Evolutionary conservation across 148 eudicot species (phyloP).

Genomic region (Fagopyrum homotropicum): DNA sequence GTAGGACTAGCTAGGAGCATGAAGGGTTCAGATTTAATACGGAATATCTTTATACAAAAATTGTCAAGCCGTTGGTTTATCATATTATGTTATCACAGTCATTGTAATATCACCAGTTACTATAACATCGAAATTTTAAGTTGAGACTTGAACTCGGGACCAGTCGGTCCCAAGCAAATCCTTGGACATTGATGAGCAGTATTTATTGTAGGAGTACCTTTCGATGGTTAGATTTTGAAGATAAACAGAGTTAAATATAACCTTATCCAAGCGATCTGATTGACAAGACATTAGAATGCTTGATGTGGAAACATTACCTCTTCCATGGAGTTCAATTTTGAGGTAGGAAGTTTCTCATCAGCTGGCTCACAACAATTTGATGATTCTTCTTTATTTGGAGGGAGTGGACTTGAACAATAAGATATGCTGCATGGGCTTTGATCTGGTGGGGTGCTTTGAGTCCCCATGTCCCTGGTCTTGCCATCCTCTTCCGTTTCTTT

Average conservation of each 20-base stretch:
- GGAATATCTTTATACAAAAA: not conserved
- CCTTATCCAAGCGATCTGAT: not conserved
- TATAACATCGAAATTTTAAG: not conserved
- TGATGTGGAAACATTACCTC: constrained; percentile 28
- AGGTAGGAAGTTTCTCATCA: constrained; percentile 36
- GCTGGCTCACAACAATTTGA: constrained; percentile 24
- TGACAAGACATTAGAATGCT: not conserved
- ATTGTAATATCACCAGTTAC: not conserved
- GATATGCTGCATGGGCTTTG: constrained; percentile 40
- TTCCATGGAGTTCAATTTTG: constrained; percentile 23
- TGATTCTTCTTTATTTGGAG: constrained; percentile 53
- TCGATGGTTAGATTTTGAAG: not conserved
- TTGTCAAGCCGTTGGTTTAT: not conserved
- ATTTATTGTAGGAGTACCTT: not conserved
- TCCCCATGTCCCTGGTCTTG: constrained; percentile 73
- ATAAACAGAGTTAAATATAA: not conserved
- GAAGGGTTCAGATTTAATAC: constrained; percentile 1
- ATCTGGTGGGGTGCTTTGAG: constrained; percentile 50
- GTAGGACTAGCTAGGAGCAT: not conserved
- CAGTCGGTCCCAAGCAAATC: not conserved
- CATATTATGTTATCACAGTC: not conserved
- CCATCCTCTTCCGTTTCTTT: constrained; percentile 4
- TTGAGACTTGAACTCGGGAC: constrained; percentile 3
- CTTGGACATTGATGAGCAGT: not conserved
- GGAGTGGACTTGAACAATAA: constrained; percentile 32